Conservation (phyloP, 1,139 yeast genomes). For the Meyerozyma elateridarum region DNA sequence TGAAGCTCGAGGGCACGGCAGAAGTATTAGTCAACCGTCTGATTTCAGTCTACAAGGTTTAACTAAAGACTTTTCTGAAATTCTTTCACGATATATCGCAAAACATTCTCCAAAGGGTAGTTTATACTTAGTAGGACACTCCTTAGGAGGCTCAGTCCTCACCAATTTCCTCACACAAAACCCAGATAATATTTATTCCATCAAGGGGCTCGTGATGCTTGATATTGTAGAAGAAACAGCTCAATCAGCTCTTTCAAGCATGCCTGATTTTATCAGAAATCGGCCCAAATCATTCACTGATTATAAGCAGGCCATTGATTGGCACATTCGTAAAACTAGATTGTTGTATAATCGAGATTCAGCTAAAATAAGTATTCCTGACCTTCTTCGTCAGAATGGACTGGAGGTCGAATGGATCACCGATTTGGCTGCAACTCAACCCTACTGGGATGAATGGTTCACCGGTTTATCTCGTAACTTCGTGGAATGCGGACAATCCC, state of each 20-base stretch:
- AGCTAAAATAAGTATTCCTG: slow-evolving; percentile 76
- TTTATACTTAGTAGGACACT: slow-evolving; percentile 72
- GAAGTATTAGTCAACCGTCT: slow-evolving; percentile 27
- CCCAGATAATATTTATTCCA: slow-evolving; percentile 16
- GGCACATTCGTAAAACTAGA: slow-evolving; percentile 60
- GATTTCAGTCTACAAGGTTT: slow-evolving; percentile 51
- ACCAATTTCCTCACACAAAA: slow-evolving; percentile 36
- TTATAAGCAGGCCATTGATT: slow-evolving; percentile 61
- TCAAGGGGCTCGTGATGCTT: slow-evolving; percentile 67
- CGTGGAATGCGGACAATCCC: slow-evolving; percentile 25
- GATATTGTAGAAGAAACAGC: slow-evolving; percentile 97
- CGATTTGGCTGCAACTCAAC: slow-evolving; percentile 54
- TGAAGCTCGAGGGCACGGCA: slow-evolving; percentile 86
- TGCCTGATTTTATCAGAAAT: slow-evolving; percentile 57
- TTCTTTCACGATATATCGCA: slow-evolving; percentile 37
- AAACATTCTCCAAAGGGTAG: slow-evolving; percentile 15
- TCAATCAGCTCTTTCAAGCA: slow-evolving; percentile 56
- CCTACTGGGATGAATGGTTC: slow-evolving; percentile 85
- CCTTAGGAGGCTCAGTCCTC: slow-evolving; percentile 85
- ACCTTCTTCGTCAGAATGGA: slow-evolving; percentile 34
- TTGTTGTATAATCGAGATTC: slow-evolving; percentile 55
- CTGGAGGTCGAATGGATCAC: slow-evolving; percentile 50
- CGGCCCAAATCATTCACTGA: slow-evolving; percentile 59
- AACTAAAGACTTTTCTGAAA: slow-evolving; percentile 49
- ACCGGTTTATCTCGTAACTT: slow-evolving; percentile 62